phyloP scores from a whole-genome alignment of 2,329 filamentous ascomycete species.

The Triangularia verruculosa region DNA sequence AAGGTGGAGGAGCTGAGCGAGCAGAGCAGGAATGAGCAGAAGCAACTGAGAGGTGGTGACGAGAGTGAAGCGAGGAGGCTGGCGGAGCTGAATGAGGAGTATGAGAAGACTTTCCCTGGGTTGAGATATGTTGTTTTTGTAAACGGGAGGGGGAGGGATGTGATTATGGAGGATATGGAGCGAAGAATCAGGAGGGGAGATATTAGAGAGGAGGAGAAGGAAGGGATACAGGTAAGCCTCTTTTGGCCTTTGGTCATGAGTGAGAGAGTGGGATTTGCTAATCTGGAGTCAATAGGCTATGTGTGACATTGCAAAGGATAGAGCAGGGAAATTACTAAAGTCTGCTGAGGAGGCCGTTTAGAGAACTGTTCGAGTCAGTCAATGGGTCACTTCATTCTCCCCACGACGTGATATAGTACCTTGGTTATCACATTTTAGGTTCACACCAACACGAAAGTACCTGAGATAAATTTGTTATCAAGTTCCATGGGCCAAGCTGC shows the following conservation, averaged over 20 bases:
- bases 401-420: too few species aligned
- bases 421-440: too few species aligned
- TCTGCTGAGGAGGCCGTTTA: conserved; percentile 9
- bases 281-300: conserved; percentile 64
- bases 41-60: conserved; percentile 61
- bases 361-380: not conserved
- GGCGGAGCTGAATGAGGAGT: conserved; percentile 66
- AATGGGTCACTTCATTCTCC: too few species aligned
- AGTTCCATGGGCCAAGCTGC: not conserved
- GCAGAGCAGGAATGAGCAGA: conserved; percentile 79
- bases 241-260: not conserved
- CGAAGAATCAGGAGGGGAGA: conserved; percentile 67
- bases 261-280: conserved; percentile 14
- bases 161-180: conserved; percentile 81
- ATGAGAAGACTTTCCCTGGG: conserved; percentile 78
- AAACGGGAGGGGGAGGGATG: conserved; percentile 69
- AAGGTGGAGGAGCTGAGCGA: conserved; percentile 62
- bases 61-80: conserved; percentile 57
- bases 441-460: too few species aligned
- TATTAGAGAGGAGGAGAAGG: conserved; percentile 63
- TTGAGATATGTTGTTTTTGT: conserved; percentile 90
- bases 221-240: conserved; percentile 66
- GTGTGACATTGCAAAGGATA: conserved; percentile 84
- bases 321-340: conserved; percentile 60
- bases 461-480: too few species aligned